Evolutionary conservation across 805 yeast species (phyloP), one percentile per base, ranked within the genome.

Genomic region (Saturnispora gosingensis): DNA sequence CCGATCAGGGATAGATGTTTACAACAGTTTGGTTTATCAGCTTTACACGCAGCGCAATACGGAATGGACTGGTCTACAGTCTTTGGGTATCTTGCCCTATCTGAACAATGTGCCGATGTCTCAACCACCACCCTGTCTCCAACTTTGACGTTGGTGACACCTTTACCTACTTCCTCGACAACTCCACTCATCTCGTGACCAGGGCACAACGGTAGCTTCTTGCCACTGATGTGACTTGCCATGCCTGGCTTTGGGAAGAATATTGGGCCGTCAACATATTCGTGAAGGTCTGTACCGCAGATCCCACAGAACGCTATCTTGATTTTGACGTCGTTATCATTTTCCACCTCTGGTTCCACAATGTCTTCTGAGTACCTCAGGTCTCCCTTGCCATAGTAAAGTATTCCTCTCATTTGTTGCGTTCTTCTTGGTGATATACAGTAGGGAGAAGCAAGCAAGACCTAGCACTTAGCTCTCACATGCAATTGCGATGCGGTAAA

Each of bases 71-170:
- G 55, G 44, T 54, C 36, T 18, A 53, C 50, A 53, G 46, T 59
- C 52, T 28, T 73, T 73, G 40, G 66, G 65, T 64, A 48, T 62
- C 62, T 54, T 22, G 52, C 53, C 42, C 60, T 65, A 59, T 62
- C 64, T 60, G 71, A 58, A 58, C 69, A 83, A 38, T 79, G 78
- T 34, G 80, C 79, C 1, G 81, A 72, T 6, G 85, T 82, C 58
- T 82, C 86, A 27, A 81, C 75, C 22, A 77, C 82, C 30, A 83
- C 87, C 43, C 75, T 75, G 60, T 80, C 82, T 13, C 85, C 85
- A 2, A 67, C 65, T 55, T 72, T 64, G 27, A 77, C 64, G 13
- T 63, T 62, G 0, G 65, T 64, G 5, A 80, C 83, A 22, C 56
- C 69, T 0, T 67, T 43, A 36, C 85, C 85, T 30, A 78, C 64